Evolutionary conservation across 495 filamentous ascomycete species (phyloP).

Genomic region (Neurospora sp.): DNA sequence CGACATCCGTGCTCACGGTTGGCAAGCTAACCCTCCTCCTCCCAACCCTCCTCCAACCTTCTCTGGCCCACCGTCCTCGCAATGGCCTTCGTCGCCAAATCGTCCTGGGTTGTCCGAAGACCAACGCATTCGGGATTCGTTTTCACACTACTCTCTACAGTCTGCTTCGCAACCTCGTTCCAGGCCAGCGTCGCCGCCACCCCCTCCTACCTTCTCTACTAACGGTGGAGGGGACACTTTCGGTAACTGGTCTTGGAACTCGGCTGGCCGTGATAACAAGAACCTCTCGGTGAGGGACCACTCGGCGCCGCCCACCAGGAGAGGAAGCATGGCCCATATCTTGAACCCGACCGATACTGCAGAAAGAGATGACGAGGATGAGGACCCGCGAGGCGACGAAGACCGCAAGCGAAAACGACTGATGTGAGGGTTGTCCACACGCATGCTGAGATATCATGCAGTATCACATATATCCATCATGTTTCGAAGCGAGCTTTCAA

Average conservation of each 20-base stretch:
- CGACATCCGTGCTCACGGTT: constrained; percentile 84
- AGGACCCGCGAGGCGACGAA: constrained; percentile 35
- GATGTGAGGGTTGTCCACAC: constrained; percentile 16
- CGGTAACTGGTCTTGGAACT: constrained; percentile 45
- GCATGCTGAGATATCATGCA: no score
- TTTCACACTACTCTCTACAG: constrained; percentile 73
- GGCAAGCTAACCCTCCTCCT: constrained; percentile 60
- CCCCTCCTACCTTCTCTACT: constrained; percentile 25
- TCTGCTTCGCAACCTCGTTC: constrained; percentile 45
- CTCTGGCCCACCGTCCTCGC: constrained; percentile 59
- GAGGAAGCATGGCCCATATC: constrained; percentile 52
- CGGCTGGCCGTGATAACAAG: constrained; percentile 31
- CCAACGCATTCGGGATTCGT: constrained; percentile 69
- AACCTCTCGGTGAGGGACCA: constrained; percentile 39
- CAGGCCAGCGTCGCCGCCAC: constrained; percentile 63
- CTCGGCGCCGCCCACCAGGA: constrained; percentile 45
- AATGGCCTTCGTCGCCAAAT: constrained; percentile 82
- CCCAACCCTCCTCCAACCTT: constrained; percentile 35
- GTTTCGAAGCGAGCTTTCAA: not conserved
- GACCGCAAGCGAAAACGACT: constrained; percentile 77
- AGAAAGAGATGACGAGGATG: constrained; percentile 35
- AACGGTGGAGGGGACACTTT: constrained; percentile 39
- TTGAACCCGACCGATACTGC: constrained; percentile 57
- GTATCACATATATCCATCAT: no score
- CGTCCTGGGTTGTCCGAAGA: constrained; percentile 53